A percentile compares a stretch with the other conserved stretches of the same genome.
phyloP scores from a whole-genome alignment of 768 basidiomycete genomes.

The Termitomyces sp. region DNA sequence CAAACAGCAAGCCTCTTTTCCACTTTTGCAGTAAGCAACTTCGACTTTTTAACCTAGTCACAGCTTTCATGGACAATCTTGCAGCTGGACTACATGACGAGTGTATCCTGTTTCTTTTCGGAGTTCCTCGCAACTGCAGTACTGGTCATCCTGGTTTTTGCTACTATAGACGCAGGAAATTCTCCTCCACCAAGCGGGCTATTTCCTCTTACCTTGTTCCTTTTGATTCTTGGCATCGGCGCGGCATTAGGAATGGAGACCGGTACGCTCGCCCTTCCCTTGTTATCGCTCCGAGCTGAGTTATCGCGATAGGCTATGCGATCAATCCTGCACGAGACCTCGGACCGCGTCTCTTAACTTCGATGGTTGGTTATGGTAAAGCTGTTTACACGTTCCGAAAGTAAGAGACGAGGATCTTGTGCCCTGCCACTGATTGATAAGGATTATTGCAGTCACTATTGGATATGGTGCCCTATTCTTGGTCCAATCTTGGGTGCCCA shows the following conservation, averaged over 20 bases:
- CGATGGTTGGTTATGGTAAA: constrained; percentile 66
- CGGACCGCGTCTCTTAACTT: constrained; percentile 64
- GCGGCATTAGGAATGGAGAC: constrained; percentile 63
- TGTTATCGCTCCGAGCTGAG: background rate
- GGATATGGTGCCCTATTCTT: constrained; percentile 66
- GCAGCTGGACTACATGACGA: constrained; percentile 26
- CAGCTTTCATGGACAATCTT: background rate
- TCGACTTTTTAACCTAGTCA: background rate
- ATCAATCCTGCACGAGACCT: constrained; percentile 34
- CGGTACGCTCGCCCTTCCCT: constrained; percentile 14
- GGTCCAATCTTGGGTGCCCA: constrained; percentile 58
- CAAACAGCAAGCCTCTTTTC: constrained; percentile 50
- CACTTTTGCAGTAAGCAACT: constrained; percentile 49
- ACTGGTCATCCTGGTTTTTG: constrained; percentile 51
- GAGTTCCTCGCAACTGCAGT: constrained; percentile 59
- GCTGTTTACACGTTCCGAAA: constrained; percentile 34
- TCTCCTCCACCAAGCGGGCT: constrained; percentile 42
- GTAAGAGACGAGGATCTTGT: constrained; percentile 24
- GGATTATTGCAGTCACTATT: constrained; percentile 48
- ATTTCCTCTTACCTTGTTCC: constrained; percentile 51
- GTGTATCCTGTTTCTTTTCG: constrained; percentile 34
- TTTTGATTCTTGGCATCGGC: constrained; percentile 53
- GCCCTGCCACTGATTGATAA: background rate
- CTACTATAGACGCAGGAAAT: constrained; percentile 48
- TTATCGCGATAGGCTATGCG: constrained; percentile 21